These are phyloP conservation scores for Talaromyces sp. DNA, from an alignment of 2,329 filamentous ascomycete species.

Conservation along the genomic window DNA sequence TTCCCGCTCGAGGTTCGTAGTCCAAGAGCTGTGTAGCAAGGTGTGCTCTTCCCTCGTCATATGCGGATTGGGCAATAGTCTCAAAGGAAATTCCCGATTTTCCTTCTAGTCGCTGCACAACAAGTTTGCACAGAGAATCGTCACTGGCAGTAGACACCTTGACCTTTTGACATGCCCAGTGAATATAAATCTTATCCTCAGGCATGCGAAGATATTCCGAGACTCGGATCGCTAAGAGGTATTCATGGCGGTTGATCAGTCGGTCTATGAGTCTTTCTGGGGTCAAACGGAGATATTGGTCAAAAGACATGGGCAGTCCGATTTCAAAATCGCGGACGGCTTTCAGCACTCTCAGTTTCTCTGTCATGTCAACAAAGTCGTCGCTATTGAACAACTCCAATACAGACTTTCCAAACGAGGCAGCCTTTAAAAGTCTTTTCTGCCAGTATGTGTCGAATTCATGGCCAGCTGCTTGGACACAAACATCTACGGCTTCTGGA, in stretches of 20 bases:
- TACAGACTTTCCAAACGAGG: constrained; percentile 95
- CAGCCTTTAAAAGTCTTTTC: constrained; percentile 90
- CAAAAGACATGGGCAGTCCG: constrained; percentile 83
- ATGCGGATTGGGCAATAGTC: constrained; percentile 84
- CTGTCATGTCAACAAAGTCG: constrained; percentile 97
- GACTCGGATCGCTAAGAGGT: constrained; percentile 81
- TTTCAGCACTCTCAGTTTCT: constrained; percentile 86
- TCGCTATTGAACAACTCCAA: constrained; percentile 97
- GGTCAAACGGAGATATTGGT: constrained; percentile 86
- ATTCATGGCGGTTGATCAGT: constrained; percentile 83
- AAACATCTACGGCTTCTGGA: constrained; percentile 88
- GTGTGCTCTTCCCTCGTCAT: constrained; percentile 85
- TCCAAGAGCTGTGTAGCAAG: constrained; percentile 88
- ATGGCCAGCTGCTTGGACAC: constrained; percentile 86
- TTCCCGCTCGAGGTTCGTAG: constrained; percentile 89
- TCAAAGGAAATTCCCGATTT: constrained; percentile 95
- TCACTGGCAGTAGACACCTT: constrained; percentile 79
- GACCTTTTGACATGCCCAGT: constrained; percentile 95
- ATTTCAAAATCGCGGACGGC: constrained; percentile 88
- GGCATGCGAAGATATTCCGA: constrained; percentile 82
- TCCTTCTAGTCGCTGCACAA: constrained; percentile 79
- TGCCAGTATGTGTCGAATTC: constrained; percentile 91
- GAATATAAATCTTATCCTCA: constrained; percentile 85
- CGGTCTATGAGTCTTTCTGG: constrained; percentile 83
- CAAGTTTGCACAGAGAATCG: constrained; percentile 76